Percentiles rank a stretch among this genome's conserved stretches.
Conservation (phyloP, 2,329 filamentous ascomycete species). For the Fusarium sp. region DNA sequence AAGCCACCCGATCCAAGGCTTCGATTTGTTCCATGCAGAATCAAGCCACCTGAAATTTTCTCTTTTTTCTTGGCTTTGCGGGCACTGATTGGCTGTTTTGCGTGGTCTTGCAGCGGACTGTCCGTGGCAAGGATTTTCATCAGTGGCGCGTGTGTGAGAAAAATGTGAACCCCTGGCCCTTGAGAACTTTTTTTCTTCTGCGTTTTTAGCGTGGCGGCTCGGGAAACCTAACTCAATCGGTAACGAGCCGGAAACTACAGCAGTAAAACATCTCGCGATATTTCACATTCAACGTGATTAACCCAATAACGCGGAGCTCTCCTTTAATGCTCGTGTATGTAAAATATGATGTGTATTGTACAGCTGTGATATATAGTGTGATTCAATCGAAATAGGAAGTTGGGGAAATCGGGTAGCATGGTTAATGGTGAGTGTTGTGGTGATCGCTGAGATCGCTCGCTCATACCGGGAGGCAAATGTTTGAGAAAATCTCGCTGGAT, state of each 20-base stretch:
- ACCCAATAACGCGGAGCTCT: background rate
- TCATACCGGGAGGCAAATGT: conserved; percentile 28
- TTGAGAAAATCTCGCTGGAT: background rate
- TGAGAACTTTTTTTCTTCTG: conserved; percentile 2
- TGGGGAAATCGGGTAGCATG: background rate
- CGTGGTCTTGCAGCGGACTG: conserved; percentile 19
- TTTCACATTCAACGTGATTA: conserved; percentile 15
- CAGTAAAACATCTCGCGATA: conserved; percentile 29
- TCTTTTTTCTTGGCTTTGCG: background rate
- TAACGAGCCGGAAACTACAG: conserved; percentile 18
- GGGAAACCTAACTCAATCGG: conserved; percentile 10
- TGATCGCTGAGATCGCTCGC: conserved; percentile 8
- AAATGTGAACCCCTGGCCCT: conserved; percentile 1
- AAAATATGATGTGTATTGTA: background rate
- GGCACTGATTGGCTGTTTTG: background rate
- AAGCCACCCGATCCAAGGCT: conserved; percentile 4
- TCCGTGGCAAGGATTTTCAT: conserved; percentile 23
- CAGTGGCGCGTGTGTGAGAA: conserved; percentile 1
- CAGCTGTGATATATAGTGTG: background rate
- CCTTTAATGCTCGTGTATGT: background rate
- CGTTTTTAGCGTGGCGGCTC: conserved; percentile 1
- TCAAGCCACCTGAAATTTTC: conserved; percentile 27
- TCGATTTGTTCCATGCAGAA: conserved; percentile 13
- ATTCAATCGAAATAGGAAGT: background rate
- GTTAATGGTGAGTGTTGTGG: background rate